These are phyloP conservation scores for Rosa chinensis DNA, from an alignment of 306 rosid species.

Conservation along the genomic window DNA sequence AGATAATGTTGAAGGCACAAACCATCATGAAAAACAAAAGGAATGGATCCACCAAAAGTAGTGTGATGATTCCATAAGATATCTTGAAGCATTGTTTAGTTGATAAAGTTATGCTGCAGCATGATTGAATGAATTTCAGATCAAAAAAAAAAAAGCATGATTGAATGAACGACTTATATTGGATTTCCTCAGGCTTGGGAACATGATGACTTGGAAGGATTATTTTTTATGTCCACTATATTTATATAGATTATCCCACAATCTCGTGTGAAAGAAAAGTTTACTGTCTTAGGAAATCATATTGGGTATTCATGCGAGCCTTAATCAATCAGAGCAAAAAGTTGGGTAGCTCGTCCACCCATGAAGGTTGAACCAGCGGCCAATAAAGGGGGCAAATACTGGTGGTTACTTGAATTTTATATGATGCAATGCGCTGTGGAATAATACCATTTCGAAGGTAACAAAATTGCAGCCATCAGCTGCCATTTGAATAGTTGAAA, in stretches of 20 bases:
- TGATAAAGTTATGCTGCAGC: conserved; percentile 1
- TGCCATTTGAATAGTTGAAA: background rate
- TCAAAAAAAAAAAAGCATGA: background rate
- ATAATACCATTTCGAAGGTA: background rate
- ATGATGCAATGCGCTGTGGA: background rate
- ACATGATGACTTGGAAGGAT: background rate
- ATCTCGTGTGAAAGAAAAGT: background rate
- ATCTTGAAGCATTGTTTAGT: background rate
- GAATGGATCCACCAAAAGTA: conserved; percentile 19
- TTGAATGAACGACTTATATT: conserved; percentile 1
- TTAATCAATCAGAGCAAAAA: conserved; percentile 10
- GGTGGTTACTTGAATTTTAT: background rate
- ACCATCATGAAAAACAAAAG: conserved; percentile 32
- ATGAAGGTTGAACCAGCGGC: background rate
- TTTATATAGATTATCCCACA: background rate
- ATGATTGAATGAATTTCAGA: conserved; percentile 3
- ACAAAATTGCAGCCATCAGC: background rate
- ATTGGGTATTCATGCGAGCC: background rate
- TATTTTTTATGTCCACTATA: background rate
- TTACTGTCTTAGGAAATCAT: background rate
- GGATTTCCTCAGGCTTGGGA: conserved; percentile 8
- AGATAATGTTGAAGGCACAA: conserved; percentile 20
- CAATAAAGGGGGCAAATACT: background rate
- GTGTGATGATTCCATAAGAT: background rate
- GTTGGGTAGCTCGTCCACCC: conserved; percentile 18